phyloP scores from a whole-genome alignment of 805 yeast genomes.

The Vanderwaltozyma tropicalis region DNA sequence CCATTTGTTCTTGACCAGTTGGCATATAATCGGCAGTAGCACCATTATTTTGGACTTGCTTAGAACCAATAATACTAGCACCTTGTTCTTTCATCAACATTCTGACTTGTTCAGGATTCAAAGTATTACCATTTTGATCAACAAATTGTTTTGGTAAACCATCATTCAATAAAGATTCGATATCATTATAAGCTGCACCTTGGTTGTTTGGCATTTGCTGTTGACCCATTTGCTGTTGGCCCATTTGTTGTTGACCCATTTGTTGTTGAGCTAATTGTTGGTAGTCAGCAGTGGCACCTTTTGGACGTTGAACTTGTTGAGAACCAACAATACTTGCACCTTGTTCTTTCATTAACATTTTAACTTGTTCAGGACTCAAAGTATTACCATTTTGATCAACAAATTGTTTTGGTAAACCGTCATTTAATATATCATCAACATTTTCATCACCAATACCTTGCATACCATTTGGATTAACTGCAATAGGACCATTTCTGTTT shows the following conservation, averaged over 20 bases:
- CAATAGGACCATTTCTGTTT: not conserved
- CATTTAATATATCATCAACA: not conserved
- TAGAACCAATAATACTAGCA: conserved; percentile 2
- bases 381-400: conserved; percentile 5
- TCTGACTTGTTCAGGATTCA: conserved; percentile 2
- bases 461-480: not conserved
- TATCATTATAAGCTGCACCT: not conserved
- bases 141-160: conserved; percentile 2
- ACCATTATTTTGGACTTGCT: not conserved
- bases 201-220: not conserved
- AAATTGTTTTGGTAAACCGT: conserved; percentile 2
- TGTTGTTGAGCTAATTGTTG: not conserved
- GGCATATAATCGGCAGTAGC: not conserved
- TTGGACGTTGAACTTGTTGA: not conserved
- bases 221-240: not conserved
- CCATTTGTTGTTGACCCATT: not conserved
- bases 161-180: not conserved
- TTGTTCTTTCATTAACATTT: conserved; percentile 1
- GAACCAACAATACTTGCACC: conserved; percentile 3
- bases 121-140: conserved; percentile 4
- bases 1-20: not conserved
- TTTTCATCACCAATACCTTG: conserved; percentile 1
- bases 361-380: conserved; percentile 1
- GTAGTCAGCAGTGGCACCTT: not conserved
- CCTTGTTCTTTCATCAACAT: conserved; percentile 2